Evolutionary conservation across 2,329 filamentous ascomycete species (phyloP).

Genomic region (Cladosporium halotolerans): DNA sequence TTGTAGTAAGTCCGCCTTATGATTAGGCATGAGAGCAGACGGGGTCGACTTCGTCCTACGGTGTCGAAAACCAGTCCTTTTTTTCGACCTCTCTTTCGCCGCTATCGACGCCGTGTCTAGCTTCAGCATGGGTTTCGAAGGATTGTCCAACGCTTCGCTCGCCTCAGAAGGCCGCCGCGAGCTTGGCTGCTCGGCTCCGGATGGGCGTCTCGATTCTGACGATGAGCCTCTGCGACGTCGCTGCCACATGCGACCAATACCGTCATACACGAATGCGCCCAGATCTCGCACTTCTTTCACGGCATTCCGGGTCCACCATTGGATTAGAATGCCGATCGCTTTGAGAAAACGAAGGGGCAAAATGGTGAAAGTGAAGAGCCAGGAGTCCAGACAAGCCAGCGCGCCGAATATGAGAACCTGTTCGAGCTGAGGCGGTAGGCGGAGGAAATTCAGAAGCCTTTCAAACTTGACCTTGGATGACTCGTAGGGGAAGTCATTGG

Average conservation of each 20-base stretch:
- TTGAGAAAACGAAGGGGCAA: slow-evolving; percentile 81
- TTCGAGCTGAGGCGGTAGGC: slow-evolving; percentile 76
- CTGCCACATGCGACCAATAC: slow-evolving; percentile 71
- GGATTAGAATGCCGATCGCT: slow-evolving; percentile 66
- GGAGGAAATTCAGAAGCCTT: slow-evolving; percentile 78
- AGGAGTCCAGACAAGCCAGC: slow-evolving; percentile 86
- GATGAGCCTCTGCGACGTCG: slow-evolving; percentile 16
- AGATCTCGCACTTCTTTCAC: slow-evolving; percentile 67
- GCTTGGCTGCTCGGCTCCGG: slow-evolving; percentile 1
- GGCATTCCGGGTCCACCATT: slow-evolving; percentile 71
- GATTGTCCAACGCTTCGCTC: not conserved
- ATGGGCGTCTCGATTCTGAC: slow-evolving; percentile 1
- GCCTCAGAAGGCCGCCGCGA: slow-evolving; percentile 3
- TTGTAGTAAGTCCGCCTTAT: slow-evolving; percentile 93
- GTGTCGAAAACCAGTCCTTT: slow-evolving; percentile 45
- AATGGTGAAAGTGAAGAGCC: slow-evolving; percentile 95
- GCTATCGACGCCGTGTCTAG: not conserved
- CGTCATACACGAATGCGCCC: slow-evolving; percentile 69
- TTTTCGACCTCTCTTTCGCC: slow-evolving; percentile 8
- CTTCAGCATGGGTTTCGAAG: slow-evolving; percentile 1
- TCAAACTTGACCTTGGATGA: slow-evolving; percentile 89
- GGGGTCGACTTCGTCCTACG: slow-evolving; percentile 76
- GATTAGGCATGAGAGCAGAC: slow-evolving; percentile 74
- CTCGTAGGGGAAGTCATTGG: slow-evolving; percentile 70
- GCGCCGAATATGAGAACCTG: slow-evolving; percentile 80